A percentile compares a stretch with the other conserved stretches of the same genome.
These are phyloP conservation scores for Phytophthora citricola DNA, from an alignment of 352 stramenopile genomes.

Conservation along the genomic window DNA sequence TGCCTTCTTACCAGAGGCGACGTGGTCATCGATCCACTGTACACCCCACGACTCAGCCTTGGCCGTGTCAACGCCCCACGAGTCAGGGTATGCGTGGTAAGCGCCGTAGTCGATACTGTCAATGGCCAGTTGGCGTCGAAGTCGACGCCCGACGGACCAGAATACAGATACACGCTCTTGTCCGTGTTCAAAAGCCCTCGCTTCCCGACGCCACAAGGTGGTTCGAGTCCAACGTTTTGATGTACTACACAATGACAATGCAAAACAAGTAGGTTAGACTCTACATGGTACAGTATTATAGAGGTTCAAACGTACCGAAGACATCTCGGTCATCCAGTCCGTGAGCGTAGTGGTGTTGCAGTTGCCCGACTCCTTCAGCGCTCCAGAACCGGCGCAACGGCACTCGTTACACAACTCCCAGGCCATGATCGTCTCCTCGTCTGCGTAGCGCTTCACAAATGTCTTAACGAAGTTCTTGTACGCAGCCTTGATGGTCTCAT, in stretches of 20 bases:
- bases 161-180: slow-evolving; percentile 46
- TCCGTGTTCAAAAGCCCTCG: slow-evolving; percentile 49
- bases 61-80: slow-evolving; percentile 16
- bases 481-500: slow-evolving; percentile 35
- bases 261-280: neutral
- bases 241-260: slow-evolving; percentile 26
- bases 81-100: slow-evolving; percentile 42
- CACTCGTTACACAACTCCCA: slow-evolving; percentile 40
- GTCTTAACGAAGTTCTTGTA: slow-evolving; percentile 44
- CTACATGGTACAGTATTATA: too few species aligned
- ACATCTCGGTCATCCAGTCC: slow-evolving; percentile 45
- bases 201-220: slow-evolving; percentile 39
- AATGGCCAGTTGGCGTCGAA: slow-evolving; percentile 41
- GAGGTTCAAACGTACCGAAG: slow-evolving; percentile 15
- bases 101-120: slow-evolving; percentile 39
- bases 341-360: slow-evolving; percentile 34
- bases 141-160: slow-evolving; percentile 39
- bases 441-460: slow-evolving; percentile 27
- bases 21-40: slow-evolving; percentile 38
- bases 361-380: slow-evolving; percentile 27
- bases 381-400: slow-evolving; percentile 36
- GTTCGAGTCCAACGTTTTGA: slow-evolving; percentile 42
- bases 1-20: slow-evolving; percentile 25
- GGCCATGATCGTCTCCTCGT: slow-evolving; percentile 39
- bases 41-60: slow-evolving; percentile 14